Evolutionary conservation across 768 basidiomycete species (phyloP), one percentile per base, ranked within the genome.

Genomic region (Lactarius quietus): DNA sequence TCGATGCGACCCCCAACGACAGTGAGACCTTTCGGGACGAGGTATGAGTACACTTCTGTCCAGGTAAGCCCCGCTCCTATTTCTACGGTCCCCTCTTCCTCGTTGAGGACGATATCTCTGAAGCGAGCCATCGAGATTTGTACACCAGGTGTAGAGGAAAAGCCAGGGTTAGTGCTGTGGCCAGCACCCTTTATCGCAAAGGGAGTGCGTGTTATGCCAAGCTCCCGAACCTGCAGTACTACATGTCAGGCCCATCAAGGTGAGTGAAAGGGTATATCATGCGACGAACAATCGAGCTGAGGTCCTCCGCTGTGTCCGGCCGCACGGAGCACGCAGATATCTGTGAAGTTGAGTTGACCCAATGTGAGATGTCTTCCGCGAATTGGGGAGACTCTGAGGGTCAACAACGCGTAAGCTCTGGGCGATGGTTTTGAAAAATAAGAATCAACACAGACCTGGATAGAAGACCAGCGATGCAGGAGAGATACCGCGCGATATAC

Each of bases 51-150:
- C 10, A 48, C 45, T 14, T 48, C 45, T 23, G 45, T 26, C 53
- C 29, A 55, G 29, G 29, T 55, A 18, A 55, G 53, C 8, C 29
- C 53, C 6, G 33, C 53, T 33, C 53, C 53, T 1, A 55, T 55
- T 33, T 55, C 53, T 17, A 55, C 53, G 6, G 28, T 55, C 18
- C 29, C 17, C 29, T 29, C 28, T 33, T 55, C 20, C n/a, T 29
- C n/a, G 33, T 48, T 9, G 20, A 59, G 5, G 5, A 17, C n/a
- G n/a, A 62, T 55, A 3, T 55, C 31, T 0, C 15, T 55, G 29
- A 62, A 62, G 14, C 39, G 38, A 15, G n/a, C n/a, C 61, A 62
- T 62, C 20, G 38, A 55, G 20, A 62, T 45, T 3, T 54, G 38
- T 4, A 62, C 53, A 29, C 61, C 61, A 5, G n/a, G 53, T 5